Evolutionary conservation across 306 rosid species (phyloP), one percentile per base, ranked within the genome.

Genomic region (Hippophae tibetana): DNA sequence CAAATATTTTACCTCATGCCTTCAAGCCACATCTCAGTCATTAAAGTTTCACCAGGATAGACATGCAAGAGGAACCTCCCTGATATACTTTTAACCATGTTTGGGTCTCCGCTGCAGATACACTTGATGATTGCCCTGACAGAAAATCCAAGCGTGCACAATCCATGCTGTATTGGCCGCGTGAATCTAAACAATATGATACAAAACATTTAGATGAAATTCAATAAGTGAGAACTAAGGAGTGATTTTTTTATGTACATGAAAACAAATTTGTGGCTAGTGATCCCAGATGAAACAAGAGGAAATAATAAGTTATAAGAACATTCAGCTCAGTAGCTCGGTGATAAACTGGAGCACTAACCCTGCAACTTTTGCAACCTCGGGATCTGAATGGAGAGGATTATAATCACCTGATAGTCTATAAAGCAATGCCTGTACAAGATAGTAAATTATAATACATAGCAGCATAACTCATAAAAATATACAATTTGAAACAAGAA

Each of bases 1-100:
- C 42, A 41, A 54, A 63, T 62, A 61, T 9, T 56, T 13, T 83
- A 92, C 96, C 99, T 83, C 41, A 23, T 61, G 48, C 83, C 93
- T 62, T 80, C 70, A 51, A 92, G 89, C 99, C 99, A 92, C 99
- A 92, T 92, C 70, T 85, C 96, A 50, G 99, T 92, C 14, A 78
- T 71, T 67, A 87, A 76, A 65, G 89, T 81, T 70, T 92, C 96
- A 10, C 96, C 95, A 6, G 96, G 99, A 82, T 88, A 92, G 52
- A 87, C 95, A 42, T 85, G 96, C 13, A 83, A 74, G 69, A 92
- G 93, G 69, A 92, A 92, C 48, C 89, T 85, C 23, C 93, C 96
- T 6, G 74, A 63, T 78, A 92, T 77, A 65, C 83, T 63, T 67
- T 88, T 92, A 52, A 88, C 68, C 70, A 60, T 64, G 68, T 73